A percentile compares a stretch with the other conserved stretches of the same genome.
Conservation (phyloP, 2,329 filamentous ascomycete species). For the Colletotrichum sp. region DNA sequence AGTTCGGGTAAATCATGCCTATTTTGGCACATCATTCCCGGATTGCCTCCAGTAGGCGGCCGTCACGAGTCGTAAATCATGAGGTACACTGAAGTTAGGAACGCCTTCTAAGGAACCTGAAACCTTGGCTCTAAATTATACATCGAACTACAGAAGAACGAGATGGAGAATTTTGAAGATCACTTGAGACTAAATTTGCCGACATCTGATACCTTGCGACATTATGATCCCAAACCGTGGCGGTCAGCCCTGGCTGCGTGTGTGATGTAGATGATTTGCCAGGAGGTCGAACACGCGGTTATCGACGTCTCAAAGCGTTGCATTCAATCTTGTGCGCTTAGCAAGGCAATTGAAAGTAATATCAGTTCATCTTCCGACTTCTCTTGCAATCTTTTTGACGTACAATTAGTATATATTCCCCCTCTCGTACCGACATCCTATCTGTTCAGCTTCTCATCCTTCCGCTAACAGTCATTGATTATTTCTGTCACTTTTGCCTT, state of each 20-base stretch:
- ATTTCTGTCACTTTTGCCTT: neutral
- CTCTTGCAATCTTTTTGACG: neutral
- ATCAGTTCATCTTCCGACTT: neutral
- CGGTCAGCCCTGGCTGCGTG: neutral
- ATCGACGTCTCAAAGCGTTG: neutral
- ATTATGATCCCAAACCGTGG: neutral
- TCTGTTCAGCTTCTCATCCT: neutral
- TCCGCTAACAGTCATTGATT: neutral
- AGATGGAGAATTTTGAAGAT: neutral
- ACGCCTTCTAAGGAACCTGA: neutral
- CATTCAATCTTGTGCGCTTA: neutral
- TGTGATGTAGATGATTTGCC: neutral
- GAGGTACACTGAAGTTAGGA: neutral
- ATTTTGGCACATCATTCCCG: neutral
- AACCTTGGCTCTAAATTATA: neutral
- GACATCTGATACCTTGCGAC: neutral
- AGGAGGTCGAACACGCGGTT: neutral
- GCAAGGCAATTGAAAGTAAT: neutral
- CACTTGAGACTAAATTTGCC: neutral
- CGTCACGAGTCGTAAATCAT: neutral
- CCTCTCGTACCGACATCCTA: neutral
- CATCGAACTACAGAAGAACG: neutral
- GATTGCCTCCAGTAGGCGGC: neutral
- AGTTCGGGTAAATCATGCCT: neutral
- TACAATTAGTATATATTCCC: neutral